A percentile compares a stretch with the other conserved stretches of the same genome.
Conservation (phyloP, 345 rosid species). For the Hibiscus trionum region DNA sequence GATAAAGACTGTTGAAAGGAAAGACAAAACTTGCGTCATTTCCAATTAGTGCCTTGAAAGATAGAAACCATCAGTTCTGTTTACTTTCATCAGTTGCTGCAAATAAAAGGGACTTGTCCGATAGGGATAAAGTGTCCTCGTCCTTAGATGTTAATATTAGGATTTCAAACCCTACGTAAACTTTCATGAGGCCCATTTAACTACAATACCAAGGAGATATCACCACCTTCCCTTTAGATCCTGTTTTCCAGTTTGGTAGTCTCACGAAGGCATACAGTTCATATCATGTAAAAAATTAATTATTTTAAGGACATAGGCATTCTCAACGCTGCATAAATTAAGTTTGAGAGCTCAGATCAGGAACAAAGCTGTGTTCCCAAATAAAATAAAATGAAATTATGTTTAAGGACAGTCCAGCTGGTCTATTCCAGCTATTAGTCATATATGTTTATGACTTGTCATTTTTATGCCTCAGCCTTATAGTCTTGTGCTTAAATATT, state of each 20-base stretch:
- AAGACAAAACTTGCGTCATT: background rate
- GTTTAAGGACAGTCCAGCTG: too few species aligned
- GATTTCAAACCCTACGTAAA: background rate
- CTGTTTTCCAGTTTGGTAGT: too few species aligned
- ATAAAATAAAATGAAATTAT: too few species aligned
- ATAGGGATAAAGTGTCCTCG: background rate
- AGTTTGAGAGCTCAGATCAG: background rate
- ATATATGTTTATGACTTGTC: too few species aligned
- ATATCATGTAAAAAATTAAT: too few species aligned
- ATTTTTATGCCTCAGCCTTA: too few species aligned
- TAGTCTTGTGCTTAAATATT: too few species aligned
- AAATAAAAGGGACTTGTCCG: background rate
- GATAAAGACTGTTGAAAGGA: background rate
- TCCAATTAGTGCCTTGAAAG: background rate
- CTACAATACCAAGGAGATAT: too few species aligned
- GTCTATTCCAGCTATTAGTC: too few species aligned
- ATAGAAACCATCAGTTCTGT: background rate
- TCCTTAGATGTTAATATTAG: background rate
- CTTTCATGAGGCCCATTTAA: background rate
- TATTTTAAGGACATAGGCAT: background rate
- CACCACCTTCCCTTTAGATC: too few species aligned
- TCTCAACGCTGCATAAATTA: background rate
- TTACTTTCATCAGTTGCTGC: background rate
- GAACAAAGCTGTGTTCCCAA: background rate
- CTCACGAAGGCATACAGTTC: too few species aligned